Conservation (phyloP, 495 filamentous ascomycete genomes). For the Neurospora africana region DNA sequence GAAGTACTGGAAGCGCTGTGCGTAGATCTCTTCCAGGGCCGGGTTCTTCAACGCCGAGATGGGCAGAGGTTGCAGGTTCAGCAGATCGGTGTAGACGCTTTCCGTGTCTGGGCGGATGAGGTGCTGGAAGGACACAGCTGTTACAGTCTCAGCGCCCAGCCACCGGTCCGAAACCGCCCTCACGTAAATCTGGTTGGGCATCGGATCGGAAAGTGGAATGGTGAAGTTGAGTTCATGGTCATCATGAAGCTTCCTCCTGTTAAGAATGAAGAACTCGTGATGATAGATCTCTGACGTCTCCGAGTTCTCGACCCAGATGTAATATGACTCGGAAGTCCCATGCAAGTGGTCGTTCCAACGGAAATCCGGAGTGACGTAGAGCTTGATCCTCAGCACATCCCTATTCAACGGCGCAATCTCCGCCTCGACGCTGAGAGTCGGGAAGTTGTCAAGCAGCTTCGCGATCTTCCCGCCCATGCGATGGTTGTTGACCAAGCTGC, state of each 20-base stretch:
- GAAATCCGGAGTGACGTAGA: conserved; percentile 82
- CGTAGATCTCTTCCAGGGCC: conserved; percentile 78
- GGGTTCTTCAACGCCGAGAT: conserved; percentile 82
- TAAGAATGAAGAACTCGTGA: conserved; percentile 92
- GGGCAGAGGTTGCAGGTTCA: conserved; percentile 85
- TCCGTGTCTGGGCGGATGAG: conserved; percentile 95
- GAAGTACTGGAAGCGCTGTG: conserved; percentile 82
- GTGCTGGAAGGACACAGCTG: conserved; percentile 92
- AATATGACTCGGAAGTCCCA: conserved; percentile 89
- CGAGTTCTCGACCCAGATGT: conserved; percentile 98
- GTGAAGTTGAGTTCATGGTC: conserved; percentile 97
- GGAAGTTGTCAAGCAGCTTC: conserved; percentile 81
- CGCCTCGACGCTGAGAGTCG: conserved; percentile 76
- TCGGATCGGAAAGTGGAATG: conserved; percentile 83
- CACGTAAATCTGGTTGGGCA: conserved; percentile 93
- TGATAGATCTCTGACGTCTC: conserved; percentile 97
- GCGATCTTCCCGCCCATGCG: conserved; percentile 71
- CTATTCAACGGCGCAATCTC: conserved; percentile 95
- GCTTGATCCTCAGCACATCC: conserved; percentile 79
- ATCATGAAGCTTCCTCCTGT: conserved; percentile 76
- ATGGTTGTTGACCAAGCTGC: conserved; percentile 80
- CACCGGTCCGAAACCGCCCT: conserved; percentile 89
- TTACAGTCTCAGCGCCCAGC: conserved; percentile 95
- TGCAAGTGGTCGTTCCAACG: conserved; percentile 93
- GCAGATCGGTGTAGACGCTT: conserved; percentile 87